These are phyloP conservation scores for Allomyces arbusculus DNA, from an alignment of 192 early-diverging fungal species.

Conservation along the genomic window DNA sequence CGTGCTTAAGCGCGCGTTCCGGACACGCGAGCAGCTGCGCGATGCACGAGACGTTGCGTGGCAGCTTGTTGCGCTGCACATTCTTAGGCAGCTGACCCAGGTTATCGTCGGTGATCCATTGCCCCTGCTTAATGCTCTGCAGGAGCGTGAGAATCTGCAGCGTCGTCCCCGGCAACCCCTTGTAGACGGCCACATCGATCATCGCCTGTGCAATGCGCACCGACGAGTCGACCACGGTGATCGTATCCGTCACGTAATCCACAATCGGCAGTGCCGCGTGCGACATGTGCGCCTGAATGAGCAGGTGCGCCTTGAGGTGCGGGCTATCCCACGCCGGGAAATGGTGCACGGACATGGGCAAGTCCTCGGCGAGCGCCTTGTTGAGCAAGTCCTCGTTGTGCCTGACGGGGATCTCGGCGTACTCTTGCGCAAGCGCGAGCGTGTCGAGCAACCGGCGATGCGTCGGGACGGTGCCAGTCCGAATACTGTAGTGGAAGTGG, in stretches of 20 bases:
- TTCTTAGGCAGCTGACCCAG: not conserved
- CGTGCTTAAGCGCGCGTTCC: constrained; percentile 1
- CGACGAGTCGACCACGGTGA: constrained; percentile 73
- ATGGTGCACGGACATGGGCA: constrained; percentile 42
- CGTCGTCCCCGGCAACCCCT: constrained; percentile 39
- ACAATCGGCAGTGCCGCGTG: constrained; percentile 57
- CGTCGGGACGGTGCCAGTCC: constrained; percentile 17
- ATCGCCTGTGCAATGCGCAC: constrained; percentile 87
- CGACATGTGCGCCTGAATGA: constrained; percentile 76
- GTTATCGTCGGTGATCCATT: constrained; percentile 32
- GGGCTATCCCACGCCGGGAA: constrained; percentile 56
- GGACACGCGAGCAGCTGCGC: constrained; percentile 6
- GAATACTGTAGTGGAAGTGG: constrained; percentile 38
- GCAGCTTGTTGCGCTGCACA: constrained; percentile 10
- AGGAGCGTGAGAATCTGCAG: constrained; percentile 60
- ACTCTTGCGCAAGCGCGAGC: constrained; percentile 67
- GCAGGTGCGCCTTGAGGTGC: constrained; percentile 72
- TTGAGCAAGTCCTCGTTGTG: constrained; percentile 90
- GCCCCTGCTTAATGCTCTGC: constrained; percentile 84
- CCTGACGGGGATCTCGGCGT: constrained; percentile 75
- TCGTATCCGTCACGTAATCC: constrained; percentile 81
- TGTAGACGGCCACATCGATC: constrained; percentile 63
- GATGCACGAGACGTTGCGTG: constrained; percentile 15
- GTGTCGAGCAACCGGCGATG: constrained; percentile 49
- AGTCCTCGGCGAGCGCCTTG: constrained; percentile 47